Conservation (phyloP, 2,329 filamentous ascomycete genomes). For the Aphanoascus verrucosus region DNA sequence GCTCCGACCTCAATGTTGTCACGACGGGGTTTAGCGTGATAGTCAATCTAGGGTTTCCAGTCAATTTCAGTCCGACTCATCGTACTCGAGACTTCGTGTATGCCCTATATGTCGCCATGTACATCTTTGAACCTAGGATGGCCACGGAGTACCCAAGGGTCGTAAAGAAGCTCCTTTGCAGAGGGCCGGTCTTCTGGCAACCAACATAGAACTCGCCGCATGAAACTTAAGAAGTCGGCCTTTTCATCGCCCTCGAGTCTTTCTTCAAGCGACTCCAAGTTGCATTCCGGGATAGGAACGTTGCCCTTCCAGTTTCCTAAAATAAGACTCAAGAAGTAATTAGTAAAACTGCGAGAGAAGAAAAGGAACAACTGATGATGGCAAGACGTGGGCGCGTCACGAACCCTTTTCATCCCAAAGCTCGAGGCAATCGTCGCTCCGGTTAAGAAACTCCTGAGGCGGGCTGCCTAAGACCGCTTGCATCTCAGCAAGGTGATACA, state of each 20-base stretch:
- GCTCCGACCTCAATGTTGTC: too few species aligned
- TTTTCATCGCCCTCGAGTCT: slow-evolving; percentile 22
- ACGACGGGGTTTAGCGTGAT: too few species aligned
- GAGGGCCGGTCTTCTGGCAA: slow-evolving; percentile 18
- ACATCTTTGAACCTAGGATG: too few species aligned
- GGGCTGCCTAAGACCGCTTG: slow-evolving; percentile 15
- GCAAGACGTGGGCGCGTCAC: neutral
- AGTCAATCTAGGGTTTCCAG: too few species aligned
- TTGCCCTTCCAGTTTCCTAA: slow-evolving; percentile 4
- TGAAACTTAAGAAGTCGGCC: slow-evolving; percentile 14
- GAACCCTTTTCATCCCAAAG: slow-evolving; percentile 21
- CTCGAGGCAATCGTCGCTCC: slow-evolving; percentile 14
- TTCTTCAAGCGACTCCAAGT: neutral
- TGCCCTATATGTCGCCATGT: too few species aligned
- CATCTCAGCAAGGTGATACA: slow-evolving; percentile 20
- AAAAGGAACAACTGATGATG: too few species aligned
- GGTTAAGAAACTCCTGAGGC: slow-evolving; percentile 13
- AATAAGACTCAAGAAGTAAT: neutral
- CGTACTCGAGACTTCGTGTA: too few species aligned
- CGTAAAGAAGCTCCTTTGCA: slow-evolving; percentile 14
- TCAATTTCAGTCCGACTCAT: too few species aligned
- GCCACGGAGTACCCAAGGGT: slow-evolving; percentile 4
- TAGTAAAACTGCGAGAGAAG: neutral
- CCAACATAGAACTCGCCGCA: slow-evolving; percentile 17
- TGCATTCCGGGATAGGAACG: slow-evolving; percentile 1